These are phyloP conservation scores for Santalum album DNA, from an alignment of 164 flowering plant genomes.

Conservation along the genomic window DNA sequence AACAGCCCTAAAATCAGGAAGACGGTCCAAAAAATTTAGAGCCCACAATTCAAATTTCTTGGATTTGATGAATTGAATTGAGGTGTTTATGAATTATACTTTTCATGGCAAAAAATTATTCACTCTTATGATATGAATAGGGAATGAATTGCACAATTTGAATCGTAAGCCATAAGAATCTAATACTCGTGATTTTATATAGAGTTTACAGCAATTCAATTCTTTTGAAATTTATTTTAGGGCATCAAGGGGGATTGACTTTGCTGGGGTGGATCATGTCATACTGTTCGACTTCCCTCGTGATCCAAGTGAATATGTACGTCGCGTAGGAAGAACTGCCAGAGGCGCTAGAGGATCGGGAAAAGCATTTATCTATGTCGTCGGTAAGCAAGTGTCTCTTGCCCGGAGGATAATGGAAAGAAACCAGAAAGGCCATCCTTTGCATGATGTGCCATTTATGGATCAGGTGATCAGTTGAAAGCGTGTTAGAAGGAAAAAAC, in stretches of 20 bases:
- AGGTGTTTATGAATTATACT: too few relatives aligned
- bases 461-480: conserved; percentile 21
- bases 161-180: too few relatives aligned
- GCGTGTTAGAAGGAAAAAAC: background rate
- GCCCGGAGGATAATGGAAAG: conserved; percentile 75
- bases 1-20: too few relatives aligned
- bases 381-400: conserved; percentile 93
- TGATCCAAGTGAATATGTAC: conserved; percentile 96
- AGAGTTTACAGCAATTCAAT: background rate
- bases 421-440: conserved; percentile 81
- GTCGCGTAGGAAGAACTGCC: conserved; percentile 99
- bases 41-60: too few relatives aligned
- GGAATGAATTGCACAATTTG: too few relatives aligned
- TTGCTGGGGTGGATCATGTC: conserved; percentile 81
- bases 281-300: conserved; percentile 95
- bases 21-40: too few relatives aligned
- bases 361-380: conserved; percentile 78
- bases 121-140: too few relatives aligned
- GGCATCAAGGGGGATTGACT: conserved; percentile 94
- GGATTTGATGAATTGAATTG: too few relatives aligned
- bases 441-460: conserved; percentile 85
- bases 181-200: too few relatives aligned
- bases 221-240: conserved; percentile 28
- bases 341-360: conserved; percentile 93
- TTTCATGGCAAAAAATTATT: too few relatives aligned